These are phyloP conservation scores for Dendrostoma leiphaemia DNA, from an alignment of 2,329 filamentous ascomycete genomes.

Conservation along the genomic window DNA sequence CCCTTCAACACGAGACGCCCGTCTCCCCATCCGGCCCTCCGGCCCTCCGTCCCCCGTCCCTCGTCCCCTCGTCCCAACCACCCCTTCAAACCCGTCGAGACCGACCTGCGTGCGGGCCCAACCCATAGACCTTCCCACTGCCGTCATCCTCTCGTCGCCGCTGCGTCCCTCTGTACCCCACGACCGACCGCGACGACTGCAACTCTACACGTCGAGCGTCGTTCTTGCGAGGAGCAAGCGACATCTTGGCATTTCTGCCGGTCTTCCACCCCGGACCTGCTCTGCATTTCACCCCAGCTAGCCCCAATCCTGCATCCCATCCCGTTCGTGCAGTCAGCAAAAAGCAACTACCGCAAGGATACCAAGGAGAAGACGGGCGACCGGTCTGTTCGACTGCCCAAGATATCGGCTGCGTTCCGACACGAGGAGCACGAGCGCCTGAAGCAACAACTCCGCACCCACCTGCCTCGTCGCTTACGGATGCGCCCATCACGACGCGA, in stretches of 20 bases:
- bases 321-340: background rate
- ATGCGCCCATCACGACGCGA: slow-evolving; percentile 10
- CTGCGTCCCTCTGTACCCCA: background rate
- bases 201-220: background rate
- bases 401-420: background rate
- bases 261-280: background rate
- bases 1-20: no score
- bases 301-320: background rate
- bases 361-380: background rate
- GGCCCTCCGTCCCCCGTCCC: no score
- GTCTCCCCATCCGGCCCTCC: no score
- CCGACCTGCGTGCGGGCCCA: no score
- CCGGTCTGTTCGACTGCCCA: background rate
- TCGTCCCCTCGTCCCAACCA: background rate
- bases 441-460: background rate
- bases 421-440: background rate
- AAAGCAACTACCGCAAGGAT: background rate
- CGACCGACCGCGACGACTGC: background rate
- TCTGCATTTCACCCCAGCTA: background rate
- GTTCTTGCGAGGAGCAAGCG: background rate
- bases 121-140: background rate
- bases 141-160: background rate
- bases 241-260: no score
- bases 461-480: slow-evolving; percentile 1
- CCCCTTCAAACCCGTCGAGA: background rate